Conservation (phyloP, 768 basidiomycete species). For the Pleurotus tuoliensis region DNA sequence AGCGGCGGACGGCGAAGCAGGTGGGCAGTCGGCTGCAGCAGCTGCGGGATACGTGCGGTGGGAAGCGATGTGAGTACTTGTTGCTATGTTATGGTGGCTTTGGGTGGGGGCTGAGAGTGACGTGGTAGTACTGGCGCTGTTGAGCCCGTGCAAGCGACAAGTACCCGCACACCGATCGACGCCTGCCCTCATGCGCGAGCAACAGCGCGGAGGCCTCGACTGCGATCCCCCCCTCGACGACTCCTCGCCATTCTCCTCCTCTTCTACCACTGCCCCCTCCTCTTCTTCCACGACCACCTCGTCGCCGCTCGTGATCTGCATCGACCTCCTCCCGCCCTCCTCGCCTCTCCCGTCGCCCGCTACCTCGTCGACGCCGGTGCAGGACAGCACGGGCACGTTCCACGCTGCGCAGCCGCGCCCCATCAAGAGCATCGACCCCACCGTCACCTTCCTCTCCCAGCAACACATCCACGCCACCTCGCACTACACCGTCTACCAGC, state of each 20-base stretch:
- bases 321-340: constrained; percentile 37
- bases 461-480: constrained; percentile 47
- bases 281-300: not conserved
- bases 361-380: constrained; percentile 3
- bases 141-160: constrained; percentile 33
- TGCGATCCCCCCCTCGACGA: constrained; percentile 8
- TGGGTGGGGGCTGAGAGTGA: constrained; percentile 2
- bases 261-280: constrained; percentile 2
- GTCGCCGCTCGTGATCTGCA: constrained; percentile 37
- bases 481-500: constrained; percentile 46
- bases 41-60: constrained; percentile 69
- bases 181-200: constrained; percentile 5
- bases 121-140: constrained; percentile 41
- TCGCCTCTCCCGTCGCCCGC: constrained; percentile 1
- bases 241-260: constrained; percentile 1
- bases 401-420: constrained; percentile 47
- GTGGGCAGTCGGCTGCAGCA: constrained; percentile 80
- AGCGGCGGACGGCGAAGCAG: constrained; percentile 70
- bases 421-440: constrained; percentile 59
- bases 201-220: not conserved
- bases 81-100: not conserved
- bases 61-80: constrained; percentile 57
- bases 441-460: constrained; percentile 57
- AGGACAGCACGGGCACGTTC: constrained; percentile 22
- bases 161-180: constrained; percentile 18